These are phyloP conservation scores for Aethionema arabicum DNA, from an alignment of 345 rosid genomes.

Conservation along the genomic window DNA sequence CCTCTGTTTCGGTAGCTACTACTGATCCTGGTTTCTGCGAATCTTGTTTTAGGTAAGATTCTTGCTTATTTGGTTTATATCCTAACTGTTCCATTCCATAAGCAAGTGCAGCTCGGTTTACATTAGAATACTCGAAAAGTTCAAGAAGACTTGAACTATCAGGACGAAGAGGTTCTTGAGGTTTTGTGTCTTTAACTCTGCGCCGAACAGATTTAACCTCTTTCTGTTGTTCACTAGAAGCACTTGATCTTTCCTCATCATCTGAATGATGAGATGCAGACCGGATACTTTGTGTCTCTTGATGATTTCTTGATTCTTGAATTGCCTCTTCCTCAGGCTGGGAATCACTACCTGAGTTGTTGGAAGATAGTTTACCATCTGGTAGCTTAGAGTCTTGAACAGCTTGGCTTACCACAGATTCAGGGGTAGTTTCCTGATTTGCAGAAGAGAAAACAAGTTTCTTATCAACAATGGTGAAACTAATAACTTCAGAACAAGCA, in stretches of 20 bases:
- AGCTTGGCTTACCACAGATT: background rate
- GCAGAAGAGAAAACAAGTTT: constrained; percentile 43
- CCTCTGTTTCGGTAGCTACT: constrained; percentile 47
- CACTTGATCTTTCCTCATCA: constrained; percentile 18
- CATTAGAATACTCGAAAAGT: constrained; percentile 38
- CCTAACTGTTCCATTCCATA: constrained; percentile 38
- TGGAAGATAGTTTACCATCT: constrained; percentile 19
- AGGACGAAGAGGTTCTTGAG: constrained; percentile 8
- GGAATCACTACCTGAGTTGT: constrained; percentile 21
- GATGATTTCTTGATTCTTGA: constrained; percentile 18
- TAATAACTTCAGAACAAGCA: constrained; percentile 49
- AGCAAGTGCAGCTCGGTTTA: constrained; percentile 37
- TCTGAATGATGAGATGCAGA: constrained; percentile 33
- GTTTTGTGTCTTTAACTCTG: constrained; percentile 20
- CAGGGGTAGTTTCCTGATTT: constrained; percentile 25
- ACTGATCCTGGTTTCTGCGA: constrained; percentile 41
- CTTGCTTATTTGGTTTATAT: constrained; percentile 33
- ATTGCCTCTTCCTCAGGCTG: constrained; percentile 26
- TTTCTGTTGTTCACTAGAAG: constrained; percentile 9
- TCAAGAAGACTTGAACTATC: constrained; percentile 35
- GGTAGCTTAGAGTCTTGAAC: constrained; percentile 16
- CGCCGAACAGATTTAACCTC: constrained; percentile 34
- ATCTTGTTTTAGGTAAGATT: constrained; percentile 35
- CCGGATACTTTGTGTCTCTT: constrained; percentile 22
- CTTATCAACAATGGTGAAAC: constrained; percentile 40